phyloP scores from a whole-genome alignment of 768 basidiomycete species.

The Psilocybe cubensis region DNA sequence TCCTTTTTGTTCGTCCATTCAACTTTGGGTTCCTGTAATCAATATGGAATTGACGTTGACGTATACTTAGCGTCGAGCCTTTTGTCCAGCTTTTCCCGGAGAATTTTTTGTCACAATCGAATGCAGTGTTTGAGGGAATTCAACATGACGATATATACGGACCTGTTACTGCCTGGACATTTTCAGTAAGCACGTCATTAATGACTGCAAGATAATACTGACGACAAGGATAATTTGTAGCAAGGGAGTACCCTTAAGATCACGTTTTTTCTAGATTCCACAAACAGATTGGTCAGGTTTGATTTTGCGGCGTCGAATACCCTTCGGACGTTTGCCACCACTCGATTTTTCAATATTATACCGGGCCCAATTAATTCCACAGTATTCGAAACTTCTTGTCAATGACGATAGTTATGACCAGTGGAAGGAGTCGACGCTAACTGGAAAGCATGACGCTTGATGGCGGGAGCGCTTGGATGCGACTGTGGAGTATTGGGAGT shows the following conservation, averaged over 20 bases:
- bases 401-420: neutral
- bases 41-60: neutral
- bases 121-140: constrained; percentile 29
- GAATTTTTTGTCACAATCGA: constrained; percentile 25
- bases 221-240: neutral
- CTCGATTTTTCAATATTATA: constrained; percentile 32
- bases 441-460: no score
- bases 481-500: no score
- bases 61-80: constrained; percentile 18
- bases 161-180: constrained; percentile 21
- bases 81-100: constrained; percentile 27
- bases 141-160: constrained; percentile 30
- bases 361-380: constrained; percentile 27
- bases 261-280: constrained; percentile 27
- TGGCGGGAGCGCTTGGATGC: no score
- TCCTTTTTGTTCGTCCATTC: constrained; percentile 25
- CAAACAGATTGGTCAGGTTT: constrained; percentile 27
- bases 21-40: neutral
- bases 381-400: constrained; percentile 27
- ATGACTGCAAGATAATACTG: neutral
- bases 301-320: constrained; percentile 30
- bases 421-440: no score
- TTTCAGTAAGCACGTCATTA: constrained; percentile 10
- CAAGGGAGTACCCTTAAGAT: constrained; percentile 15
- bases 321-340: constrained; percentile 31